Evolutionary conservation across 805 yeast species (phyloP), one percentile per base, ranked within the genome.

Genomic region (Nakazawaea anatomiae): DNA sequence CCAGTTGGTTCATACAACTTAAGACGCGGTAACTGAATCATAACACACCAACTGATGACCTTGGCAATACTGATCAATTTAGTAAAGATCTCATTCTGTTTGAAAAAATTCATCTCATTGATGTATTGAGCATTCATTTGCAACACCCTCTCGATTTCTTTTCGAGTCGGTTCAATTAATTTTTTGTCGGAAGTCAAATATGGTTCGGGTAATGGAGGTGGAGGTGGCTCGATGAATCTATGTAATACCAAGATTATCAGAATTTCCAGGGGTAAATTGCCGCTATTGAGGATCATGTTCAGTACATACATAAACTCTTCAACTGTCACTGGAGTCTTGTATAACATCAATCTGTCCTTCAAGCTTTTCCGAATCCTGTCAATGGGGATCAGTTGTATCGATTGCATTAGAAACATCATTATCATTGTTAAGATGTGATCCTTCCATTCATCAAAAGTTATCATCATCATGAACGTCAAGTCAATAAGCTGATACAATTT

Each of bases 131-230:
- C 68, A 28, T 76, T 57, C 7, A 59, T 48, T 0, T 65, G 59
- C 8, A 70, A 49, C 0, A 60, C 69, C n/a, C 56, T 50, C 12
- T 65, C 65, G 1, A 68, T 57, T 50, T 70, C 71, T 39, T 59
- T 62, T 46, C 68, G 63, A 1, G 60, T 62, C 0, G 81, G 80
- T 6, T 67, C 61, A 6, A 66, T 61, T 3, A 75, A 57, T 36
- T 62, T 63, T 47, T 70, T 72, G 32, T 74, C 74, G 2, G 70
- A 69, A 44, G 70, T 70, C 39, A 76, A 55, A 55, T 66, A 74
- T 0, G 79, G 77, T 38, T 62, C 63, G 1, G 80, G 80, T 11
- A 73, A 52, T 11, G 66, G 70, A 1, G 76, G 73, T 27, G 80
- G 79, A 25, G 70, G 68, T 4, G 64, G 61, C 64, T 63, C 28